Evolutionary conservation across 768 basidiomycete species (phyloP).

Genomic region (Pleurotus tuber-regium): DNA sequence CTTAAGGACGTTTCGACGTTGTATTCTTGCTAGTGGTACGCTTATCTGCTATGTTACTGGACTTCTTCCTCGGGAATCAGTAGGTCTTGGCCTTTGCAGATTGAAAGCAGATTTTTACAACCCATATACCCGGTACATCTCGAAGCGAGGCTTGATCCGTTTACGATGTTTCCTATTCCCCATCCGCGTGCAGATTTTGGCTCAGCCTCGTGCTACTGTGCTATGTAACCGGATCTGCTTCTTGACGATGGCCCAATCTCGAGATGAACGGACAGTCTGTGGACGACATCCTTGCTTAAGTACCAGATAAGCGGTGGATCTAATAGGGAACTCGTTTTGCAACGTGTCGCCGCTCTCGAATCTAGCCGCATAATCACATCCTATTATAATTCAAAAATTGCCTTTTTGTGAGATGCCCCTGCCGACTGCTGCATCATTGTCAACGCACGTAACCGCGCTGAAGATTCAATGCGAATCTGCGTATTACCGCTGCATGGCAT

Average conservation of each 20-base stretch:
- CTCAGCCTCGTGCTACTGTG: background rate
- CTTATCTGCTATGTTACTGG: background rate
- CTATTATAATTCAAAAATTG: too few relatives aligned
- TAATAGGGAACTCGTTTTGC: background rate
- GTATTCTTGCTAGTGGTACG: background rate
- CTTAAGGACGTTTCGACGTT: conserved; percentile 2
- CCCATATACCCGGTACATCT: background rate
- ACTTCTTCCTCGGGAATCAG: conserved; percentile 9
- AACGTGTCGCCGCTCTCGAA: background rate
- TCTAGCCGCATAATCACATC: background rate
- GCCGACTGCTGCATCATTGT: background rate
- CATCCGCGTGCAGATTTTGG: background rate
- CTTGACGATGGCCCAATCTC: background rate
- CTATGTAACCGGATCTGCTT: background rate
- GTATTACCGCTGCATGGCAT: background rate
- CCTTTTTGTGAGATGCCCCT: too few relatives aligned
- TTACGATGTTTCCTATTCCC: background rate
- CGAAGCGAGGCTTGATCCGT: background rate
- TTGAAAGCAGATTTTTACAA: background rate
- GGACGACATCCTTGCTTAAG: background rate
- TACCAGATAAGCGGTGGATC: background rate
- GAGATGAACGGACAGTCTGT: background rate
- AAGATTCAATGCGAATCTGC: background rate
- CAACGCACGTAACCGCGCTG: background rate
- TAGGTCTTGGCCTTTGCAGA: background rate